Base-by-base conservation (phyloP, 805 yeast genomes). In the Ogataea polymorpha region DNA sequence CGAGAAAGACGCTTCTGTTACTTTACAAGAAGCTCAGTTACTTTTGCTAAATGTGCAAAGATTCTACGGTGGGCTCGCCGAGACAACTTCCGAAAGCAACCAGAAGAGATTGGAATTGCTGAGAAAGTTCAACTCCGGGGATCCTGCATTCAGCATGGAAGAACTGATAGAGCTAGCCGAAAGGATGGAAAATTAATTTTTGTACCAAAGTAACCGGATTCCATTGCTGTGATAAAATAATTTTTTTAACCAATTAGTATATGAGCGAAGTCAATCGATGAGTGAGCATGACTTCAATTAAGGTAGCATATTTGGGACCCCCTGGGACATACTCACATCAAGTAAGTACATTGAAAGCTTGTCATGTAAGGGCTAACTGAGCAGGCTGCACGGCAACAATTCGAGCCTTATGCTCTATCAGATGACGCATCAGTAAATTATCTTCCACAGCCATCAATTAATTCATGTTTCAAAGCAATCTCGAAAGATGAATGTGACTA, bases 251-350 rank as follows among this genome's bases (percentile, higher is more conserved):
- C 6, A 15, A 27, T 27, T 28, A 29, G 25, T 28, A 26, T 24
- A 27, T n/a, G 15, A 21, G 18, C 13, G 10, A 5, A 28, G 14
- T 17, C 16, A 21, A 20, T 17, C n/a, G 15, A 39, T 35, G 28
- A 6, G 17, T 12, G 14, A 9, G 11, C 21, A 51, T 50, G 56
- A 40, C 39, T 13, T 38, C 36, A 5, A 47, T 67, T 16, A 77
- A 67, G 51, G 81, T 85, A 3, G 88, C 86, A 3, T 91, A 77
- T 55, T 64, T 91, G 37, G 99, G 98, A 0, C 99, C 99, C 0
- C 70, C 69, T 37, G 97, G 97, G 2, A 91, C 97, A 1, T 93
- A 88, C 62, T 86, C 98, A 2, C 95, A 91, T 53, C 95, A 89
- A 64, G 93, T 72, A 65, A 38, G 62, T 51, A 1, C 11, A 3